Percentiles rank a stretch among this genome's conserved stretches.
Evolutionary conservation across 2,329 filamentous ascomycete genomes (phyloP).

Genomic region (Colletotrichum trifolii): DNA sequence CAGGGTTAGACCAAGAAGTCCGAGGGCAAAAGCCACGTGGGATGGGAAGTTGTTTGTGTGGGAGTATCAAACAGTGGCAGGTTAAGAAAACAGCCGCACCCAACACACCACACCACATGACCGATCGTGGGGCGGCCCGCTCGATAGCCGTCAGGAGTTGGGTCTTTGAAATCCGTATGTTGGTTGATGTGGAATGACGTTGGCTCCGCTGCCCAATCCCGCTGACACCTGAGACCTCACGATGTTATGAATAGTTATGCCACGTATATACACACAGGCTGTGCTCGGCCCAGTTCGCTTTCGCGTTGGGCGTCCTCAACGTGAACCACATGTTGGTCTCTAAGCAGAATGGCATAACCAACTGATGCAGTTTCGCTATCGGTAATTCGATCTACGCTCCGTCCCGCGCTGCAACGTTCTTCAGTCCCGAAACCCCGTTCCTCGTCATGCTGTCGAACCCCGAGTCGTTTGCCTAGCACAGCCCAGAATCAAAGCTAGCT

Average conservation of each 20-base stretch:
- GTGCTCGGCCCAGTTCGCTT: neutral
- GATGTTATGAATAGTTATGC: too few species aligned
- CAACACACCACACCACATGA: neutral
- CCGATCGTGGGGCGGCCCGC: constrained; percentile 15
- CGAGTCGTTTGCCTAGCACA: too few species aligned
- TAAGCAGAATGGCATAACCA: too few species aligned
- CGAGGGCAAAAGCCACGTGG: constrained; percentile 7
- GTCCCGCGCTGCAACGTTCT: constrained; percentile 6
- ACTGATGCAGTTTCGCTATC: constrained; percentile 12
- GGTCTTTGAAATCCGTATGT: neutral
- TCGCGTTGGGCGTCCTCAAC: neutral
- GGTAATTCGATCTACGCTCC: constrained; percentile 16
- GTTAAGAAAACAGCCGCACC: neutral
- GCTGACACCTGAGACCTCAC: constrained; percentile 5
- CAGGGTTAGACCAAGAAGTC: too few species aligned
- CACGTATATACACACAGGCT: neutral
- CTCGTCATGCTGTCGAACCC: too few species aligned
- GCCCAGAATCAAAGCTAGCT: too few species aligned
- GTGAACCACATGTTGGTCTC: too few species aligned
- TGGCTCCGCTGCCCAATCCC: neutral
- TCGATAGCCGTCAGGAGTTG: neutral
- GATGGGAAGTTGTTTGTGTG: neutral
- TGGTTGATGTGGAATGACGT: constrained; percentile 10
- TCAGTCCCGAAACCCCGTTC: constrained; percentile 3
- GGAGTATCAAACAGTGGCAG: constrained; percentile 11